phyloP scores from a whole-genome alignment of 345 rosid genomes.

The Citrus cavaleriei region DNA sequence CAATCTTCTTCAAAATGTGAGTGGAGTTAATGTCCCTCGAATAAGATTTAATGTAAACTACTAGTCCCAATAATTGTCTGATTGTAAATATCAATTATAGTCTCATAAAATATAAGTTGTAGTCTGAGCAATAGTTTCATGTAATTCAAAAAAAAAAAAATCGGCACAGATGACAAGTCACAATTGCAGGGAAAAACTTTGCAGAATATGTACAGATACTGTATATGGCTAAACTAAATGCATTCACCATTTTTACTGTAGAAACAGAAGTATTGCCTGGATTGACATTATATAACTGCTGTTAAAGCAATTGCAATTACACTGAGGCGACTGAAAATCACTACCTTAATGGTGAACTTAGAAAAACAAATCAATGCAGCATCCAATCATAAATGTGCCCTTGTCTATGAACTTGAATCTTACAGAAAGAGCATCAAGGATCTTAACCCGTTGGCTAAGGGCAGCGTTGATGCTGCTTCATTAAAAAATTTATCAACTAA shows the following conservation, averaged over 20 bases:
- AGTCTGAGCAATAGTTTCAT: too few relatives aligned
- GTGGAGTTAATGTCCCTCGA: fast-evolving
- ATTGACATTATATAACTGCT: not conserved
- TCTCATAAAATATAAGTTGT: too few relatives aligned
- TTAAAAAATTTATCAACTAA: not conserved
- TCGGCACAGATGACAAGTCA: not conserved
- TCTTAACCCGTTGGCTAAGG: not conserved
- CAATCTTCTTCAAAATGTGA: too few relatives aligned
- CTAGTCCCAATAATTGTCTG: too few relatives aligned
- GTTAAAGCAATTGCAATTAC: not conserved
- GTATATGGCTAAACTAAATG: not conserved
- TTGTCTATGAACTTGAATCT: not conserved
- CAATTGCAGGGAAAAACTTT: not conserved
- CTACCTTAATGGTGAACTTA: not conserved
- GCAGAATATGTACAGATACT: not conserved
- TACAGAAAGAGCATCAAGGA: not conserved
- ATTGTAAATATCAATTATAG: too few relatives aligned
- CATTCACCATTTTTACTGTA: too few relatives aligned
- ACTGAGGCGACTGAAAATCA: not conserved
- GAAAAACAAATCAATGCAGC: not conserved
- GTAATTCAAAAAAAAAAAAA: too few relatives aligned
- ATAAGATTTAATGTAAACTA: too few relatives aligned
- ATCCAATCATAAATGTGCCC: not conserved
- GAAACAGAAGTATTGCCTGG: not conserved
- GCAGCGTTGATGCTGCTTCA: not conserved